Conservation (phyloP, 1,284 basidiomycete genomes). For the Trichosporon faecale region DNA sequence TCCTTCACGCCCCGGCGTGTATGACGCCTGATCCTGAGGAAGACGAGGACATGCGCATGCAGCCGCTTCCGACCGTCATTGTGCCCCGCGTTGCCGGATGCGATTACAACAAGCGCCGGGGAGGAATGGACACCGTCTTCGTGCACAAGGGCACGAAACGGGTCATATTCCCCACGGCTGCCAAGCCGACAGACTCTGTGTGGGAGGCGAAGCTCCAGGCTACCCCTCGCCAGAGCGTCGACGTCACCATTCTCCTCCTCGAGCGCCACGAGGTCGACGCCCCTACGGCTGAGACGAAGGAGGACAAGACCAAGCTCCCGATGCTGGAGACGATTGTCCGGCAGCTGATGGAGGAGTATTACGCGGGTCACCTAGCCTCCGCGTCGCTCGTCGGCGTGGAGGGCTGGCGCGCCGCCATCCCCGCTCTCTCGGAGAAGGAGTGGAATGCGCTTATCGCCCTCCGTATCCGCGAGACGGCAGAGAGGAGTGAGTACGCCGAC, state of each 20-base stretch:
- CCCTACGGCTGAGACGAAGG: neutral
- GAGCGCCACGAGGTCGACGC: neutral
- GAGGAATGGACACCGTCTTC: neutral
- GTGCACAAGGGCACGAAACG: neutral
- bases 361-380: neutral
- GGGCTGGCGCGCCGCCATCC: neutral
- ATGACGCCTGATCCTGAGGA: neutral
- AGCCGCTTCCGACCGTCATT: neutral
- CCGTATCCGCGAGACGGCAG: neutral
- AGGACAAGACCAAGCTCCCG: neutral
- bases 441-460: neutral
- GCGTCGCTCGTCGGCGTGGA: neutral
- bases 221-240: neutral
- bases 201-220: neutral
- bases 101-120: neutral
- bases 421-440: neutral
- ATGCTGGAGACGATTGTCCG: neutral
- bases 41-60: conserved; percentile 6
- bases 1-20: neutral
- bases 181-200: neutral
- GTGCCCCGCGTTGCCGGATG: neutral
- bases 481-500: neutral
- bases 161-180: neutral
- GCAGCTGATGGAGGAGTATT: neutral
- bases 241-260: neutral